phyloP scores from a whole-genome alignment of 345 rosid genomes.

The Lenwebbia sp. region DNA sequence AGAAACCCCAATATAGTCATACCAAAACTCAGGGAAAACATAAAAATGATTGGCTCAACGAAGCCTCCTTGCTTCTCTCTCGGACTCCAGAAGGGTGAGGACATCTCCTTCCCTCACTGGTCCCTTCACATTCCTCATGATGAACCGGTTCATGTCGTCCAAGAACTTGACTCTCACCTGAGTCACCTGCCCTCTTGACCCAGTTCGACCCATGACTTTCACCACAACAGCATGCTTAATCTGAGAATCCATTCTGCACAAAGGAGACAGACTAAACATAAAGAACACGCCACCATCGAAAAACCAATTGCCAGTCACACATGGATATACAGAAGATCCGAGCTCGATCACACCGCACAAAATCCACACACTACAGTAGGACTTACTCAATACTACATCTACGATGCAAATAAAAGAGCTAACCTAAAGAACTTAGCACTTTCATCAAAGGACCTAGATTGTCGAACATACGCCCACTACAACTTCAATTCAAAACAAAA shows the following conservation, averaged over 20 bases:
- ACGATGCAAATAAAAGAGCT: background rate
- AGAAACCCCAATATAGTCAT: background rate
- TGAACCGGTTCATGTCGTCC: conserved; percentile 50
- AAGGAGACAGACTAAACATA: background rate
- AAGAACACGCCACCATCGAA: background rate
- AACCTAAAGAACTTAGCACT: too few relatives aligned
- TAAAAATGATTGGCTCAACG: conserved; percentile 20
- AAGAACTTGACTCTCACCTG: conserved; percentile 78
- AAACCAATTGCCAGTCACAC: background rate
- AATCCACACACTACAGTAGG: background rate
- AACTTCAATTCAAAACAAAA: background rate
- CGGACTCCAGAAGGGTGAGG: conserved; percentile 75
- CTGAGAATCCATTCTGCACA: conserved; percentile 57
- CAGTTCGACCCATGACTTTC: conserved; percentile 86
- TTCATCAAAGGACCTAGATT: background rate
- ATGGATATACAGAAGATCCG: background rate
- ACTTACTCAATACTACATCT: background rate
- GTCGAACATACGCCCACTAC: background rate
- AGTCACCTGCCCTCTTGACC: conserved; percentile 87
- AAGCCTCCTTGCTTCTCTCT: conserved; percentile 85
- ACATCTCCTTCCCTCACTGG: conserved; percentile 80
- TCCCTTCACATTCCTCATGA: conserved; percentile 89
- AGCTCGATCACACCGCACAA: background rate
- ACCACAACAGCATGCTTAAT: conserved; percentile 79
- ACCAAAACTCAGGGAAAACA: background rate